These are phyloP conservation scores for Abelmoschus esculentus DNA, from an alignment of 345 rosid genomes.

Conservation along the genomic window DNA sequence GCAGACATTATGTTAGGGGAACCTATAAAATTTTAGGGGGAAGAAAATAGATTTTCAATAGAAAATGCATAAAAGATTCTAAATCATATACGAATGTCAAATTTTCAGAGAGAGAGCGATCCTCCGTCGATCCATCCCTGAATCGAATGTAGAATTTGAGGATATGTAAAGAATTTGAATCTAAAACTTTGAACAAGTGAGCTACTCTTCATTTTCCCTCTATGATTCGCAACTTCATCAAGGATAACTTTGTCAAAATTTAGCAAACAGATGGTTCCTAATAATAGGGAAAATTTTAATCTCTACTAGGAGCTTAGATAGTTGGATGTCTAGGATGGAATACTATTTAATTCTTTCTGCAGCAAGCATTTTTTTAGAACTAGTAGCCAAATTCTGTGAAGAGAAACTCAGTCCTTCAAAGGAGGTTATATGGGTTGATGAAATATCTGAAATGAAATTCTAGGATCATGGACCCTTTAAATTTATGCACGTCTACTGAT, in stretches of 20 bases:
- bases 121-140: no score
- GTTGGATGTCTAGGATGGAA: background rate
- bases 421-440: background rate
- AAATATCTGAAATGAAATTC: background rate
- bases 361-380: background rate
- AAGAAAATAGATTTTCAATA: background rate
- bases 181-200: background rate
- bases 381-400: background rate
- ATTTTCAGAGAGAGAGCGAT: no score
- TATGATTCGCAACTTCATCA: no score
- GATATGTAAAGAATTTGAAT: background rate
- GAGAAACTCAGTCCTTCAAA: no score
- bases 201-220: background rate
- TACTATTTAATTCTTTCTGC: background rate
- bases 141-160: background rate
- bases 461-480: background rate
- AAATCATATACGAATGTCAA: no score
- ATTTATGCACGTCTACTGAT: no score
- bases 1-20: no score
- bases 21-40: no score
- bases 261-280: no score
- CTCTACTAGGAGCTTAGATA: background rate
- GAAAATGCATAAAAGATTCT: no score
- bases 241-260: no score
- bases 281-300: background rate